Evolutionary conservation across 352 stramenopile genomes (phyloP), one percentile per base, ranked within the genome.

Genomic region (Phytophthora pistaciae): DNA sequence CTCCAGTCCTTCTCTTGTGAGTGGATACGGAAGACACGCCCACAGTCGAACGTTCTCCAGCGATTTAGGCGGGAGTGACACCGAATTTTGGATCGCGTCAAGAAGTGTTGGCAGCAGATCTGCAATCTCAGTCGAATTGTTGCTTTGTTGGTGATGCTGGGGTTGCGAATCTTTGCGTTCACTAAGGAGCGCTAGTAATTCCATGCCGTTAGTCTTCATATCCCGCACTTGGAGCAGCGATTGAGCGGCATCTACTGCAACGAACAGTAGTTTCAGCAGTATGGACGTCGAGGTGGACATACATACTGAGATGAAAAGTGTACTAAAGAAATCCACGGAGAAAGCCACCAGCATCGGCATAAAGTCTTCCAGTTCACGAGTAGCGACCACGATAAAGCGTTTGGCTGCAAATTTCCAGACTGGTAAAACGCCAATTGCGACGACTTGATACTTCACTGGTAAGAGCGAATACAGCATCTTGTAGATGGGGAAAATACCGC

Each of bases 341-440:
- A 48, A 46, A 29, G 53, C 14, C 53, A 40, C 53, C 9, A 46
- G 3, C 7, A 59, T 16, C 10, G 53, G 53, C 7, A 59, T 46
- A n/a, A 48, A 29, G n/a, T 33, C 29, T 31, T 59, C 18, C n/a
- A 59, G 29, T 42, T 59, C 18, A n/a, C 53, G 53, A 9, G 53
- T 31, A 11, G 29, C 16, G 0, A 5, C 11, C 0, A 46, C 53
- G 3, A 59, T 25, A 7, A 59, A 21, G 16, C 9, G 16, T 16
- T 59, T 44, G 11, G 53, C 27, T 29, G 53, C 29, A 59, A 59
- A 59, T 18, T 54, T 54, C 20, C n/a, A 54, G 18, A 49, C 23
- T 5, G 42, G 42, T 21, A 49, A 21, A n/a, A 49, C 20, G 5
- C 14, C 42, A 21, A 49, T 21, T 6, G 42, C 1, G 18, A 21